These are phyloP conservation scores for Podospora anserina DNA, from an alignment of 495 filamentous ascomycete genomes.

Conservation along the genomic window DNA sequence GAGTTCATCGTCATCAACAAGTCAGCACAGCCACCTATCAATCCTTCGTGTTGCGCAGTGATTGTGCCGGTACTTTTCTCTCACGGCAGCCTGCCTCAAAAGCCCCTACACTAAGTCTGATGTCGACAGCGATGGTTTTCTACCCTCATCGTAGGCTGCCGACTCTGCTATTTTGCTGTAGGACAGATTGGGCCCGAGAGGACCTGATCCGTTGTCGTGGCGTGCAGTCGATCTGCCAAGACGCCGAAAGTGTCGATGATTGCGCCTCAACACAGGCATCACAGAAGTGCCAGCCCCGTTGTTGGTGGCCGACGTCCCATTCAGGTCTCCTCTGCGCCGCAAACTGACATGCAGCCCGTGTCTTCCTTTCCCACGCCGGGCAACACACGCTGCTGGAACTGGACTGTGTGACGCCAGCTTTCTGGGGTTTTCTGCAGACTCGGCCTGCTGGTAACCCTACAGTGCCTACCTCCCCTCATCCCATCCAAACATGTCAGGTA, in stretches of 20 bases:
- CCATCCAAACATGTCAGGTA: background rate
- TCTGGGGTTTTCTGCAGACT: background rate
- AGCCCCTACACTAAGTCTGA: background rate
- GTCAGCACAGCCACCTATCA: conserved; percentile 2
- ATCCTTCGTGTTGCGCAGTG: background rate
- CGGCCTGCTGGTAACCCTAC: too few species aligned
- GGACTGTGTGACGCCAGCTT: background rate
- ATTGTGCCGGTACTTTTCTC: background rate
- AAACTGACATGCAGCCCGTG: background rate
- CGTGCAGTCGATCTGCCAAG: background rate
- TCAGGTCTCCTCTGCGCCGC: background rate
- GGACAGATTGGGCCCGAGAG: background rate
- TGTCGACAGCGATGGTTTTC: background rate
- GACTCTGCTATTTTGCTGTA: background rate
- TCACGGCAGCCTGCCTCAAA: background rate
- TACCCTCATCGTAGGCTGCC: background rate
- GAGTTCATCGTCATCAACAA: background rate
- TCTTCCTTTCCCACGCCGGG: background rate
- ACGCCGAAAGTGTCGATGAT: background rate
- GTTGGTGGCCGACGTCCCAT: background rate
- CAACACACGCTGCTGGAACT: background rate
- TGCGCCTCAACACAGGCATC: background rate
- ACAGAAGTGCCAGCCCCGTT: background rate
- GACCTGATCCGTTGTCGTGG: background rate
- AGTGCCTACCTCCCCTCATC: too few species aligned